Evolutionary conservation across 169 alveolate genomes (phyloP).

Genomic region (Sarcocystis neurona): DNA sequence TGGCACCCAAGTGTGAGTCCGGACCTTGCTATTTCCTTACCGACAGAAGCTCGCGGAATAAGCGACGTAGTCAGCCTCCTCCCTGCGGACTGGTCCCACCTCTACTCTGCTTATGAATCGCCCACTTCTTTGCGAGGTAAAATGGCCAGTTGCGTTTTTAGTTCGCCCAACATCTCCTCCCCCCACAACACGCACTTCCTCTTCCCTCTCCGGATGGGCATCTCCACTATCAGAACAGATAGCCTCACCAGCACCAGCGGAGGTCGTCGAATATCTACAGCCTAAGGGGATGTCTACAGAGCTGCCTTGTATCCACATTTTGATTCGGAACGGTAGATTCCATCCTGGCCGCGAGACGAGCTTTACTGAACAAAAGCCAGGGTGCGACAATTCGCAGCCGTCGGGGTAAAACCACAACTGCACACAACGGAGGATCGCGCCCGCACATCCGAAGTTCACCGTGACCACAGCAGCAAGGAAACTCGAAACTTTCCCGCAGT

Average conservation of each 20-base stretch:
- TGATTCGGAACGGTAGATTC: conserved; percentile 78
- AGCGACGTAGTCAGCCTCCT: conserved; percentile 77
- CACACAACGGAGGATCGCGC: background rate
- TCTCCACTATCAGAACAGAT: too few relatives aligned
- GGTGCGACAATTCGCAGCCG: conserved; percentile 76
- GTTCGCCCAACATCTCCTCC: background rate
- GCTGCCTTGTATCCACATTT: conserved; percentile 77
- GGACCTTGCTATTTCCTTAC: background rate
- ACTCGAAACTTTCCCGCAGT: background rate
- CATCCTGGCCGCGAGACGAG: conserved; percentile 84
- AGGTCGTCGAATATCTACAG: too few relatives aligned
- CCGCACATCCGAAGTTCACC: background rate
- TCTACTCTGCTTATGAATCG: conserved; percentile 49
- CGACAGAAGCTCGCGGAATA: conserved; percentile 70
- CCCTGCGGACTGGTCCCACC: conserved; percentile 77
- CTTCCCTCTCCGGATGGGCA: background rate
- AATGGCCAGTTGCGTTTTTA: too few relatives aligned
- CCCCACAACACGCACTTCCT: background rate
- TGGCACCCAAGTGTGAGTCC: background rate
- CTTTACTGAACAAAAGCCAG: conserved; percentile 80
- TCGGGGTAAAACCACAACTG: conserved; percentile 85
- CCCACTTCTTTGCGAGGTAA: too few relatives aligned
- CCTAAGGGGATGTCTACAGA: background rate
- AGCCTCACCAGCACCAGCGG: too few relatives aligned
- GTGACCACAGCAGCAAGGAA: background rate